A percentile compares a stretch with the other conserved stretches of the same genome.
Evolutionary conservation across 441 rosid genomes (phyloP).

Genomic region (Biscutella laevigata): DNA sequence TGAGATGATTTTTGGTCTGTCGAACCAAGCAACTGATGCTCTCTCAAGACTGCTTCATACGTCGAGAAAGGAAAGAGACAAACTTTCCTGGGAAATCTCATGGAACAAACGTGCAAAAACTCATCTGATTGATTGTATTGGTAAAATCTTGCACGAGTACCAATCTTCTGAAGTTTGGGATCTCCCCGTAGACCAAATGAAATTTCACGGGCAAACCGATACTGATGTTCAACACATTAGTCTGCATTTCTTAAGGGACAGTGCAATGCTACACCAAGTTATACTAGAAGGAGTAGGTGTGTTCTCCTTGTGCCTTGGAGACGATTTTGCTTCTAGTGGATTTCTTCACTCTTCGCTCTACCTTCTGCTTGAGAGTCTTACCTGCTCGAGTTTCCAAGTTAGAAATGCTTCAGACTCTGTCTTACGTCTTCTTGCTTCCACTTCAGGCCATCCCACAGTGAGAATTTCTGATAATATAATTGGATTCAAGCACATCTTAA

Average conservation of each 20-base stretch:
- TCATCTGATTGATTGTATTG: constrained; percentile 63
- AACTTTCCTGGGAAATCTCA: constrained; percentile 53
- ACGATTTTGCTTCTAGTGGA: constrained; percentile 69
- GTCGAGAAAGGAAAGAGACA: constrained; percentile 29
- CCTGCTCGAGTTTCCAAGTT: constrained; percentile 60
- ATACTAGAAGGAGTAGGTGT: constrained; percentile 70
- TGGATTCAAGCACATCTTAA: constrained; percentile 7
- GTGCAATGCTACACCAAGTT: constrained; percentile 81
- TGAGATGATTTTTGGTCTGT: constrained; percentile 83
- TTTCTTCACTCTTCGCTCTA: constrained; percentile 87
- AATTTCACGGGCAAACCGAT: constrained; percentile 28
- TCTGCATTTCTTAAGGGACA: constrained; percentile 59
- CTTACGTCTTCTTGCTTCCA: constrained; percentile 55
- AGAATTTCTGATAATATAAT: constrained; percentile 21
- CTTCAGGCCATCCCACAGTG: constrained; percentile 60
- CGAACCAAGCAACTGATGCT: constrained; percentile 47
- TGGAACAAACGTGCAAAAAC: constrained; percentile 34
- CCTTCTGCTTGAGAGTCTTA: constrained; percentile 78
- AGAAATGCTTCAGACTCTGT: constrained; percentile 74
- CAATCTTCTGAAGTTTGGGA: constrained; percentile 79
- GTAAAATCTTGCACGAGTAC: constrained; percentile 84
- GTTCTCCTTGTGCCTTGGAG: constrained; percentile 64
- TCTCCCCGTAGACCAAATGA: constrained; percentile 58
- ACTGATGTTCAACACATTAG: constrained; percentile 40
- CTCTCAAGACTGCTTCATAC: constrained; percentile 50